A percentile compares a stretch with the other conserved stretches of the same genome.
phyloP scores from a whole-genome alignment of 1,284 basidiomycete species.

The Anthracocystis setariae region DNA sequence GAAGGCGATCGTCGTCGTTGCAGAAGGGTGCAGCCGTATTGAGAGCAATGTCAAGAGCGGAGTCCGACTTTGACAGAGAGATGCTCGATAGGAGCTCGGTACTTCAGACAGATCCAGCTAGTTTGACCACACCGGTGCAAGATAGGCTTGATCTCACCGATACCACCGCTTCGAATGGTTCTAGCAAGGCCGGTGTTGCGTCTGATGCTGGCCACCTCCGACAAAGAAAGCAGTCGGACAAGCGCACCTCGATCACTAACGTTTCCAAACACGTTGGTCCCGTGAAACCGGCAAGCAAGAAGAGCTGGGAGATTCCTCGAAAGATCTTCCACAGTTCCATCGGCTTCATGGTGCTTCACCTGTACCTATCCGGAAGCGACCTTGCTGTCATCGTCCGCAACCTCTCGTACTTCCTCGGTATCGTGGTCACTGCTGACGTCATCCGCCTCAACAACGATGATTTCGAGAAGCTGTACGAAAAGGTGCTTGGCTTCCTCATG shows the following conservation, averaged over 20 bases:
- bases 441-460: conserved; percentile 77
- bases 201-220: conserved; percentile 13
- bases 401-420: conserved; percentile 76
- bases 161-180: conserved; percentile 14
- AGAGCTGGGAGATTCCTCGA: conserved; percentile 80
- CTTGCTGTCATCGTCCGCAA: conserved; percentile 73
- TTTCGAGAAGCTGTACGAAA: conserved; percentile 83
- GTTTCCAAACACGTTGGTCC: conserved; percentile 15
- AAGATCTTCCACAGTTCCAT: conserved; percentile 91
- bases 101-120: conserved; percentile 19
- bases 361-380: conserved; percentile 72
- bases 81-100: conserved; percentile 23
- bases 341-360: conserved; percentile 83
- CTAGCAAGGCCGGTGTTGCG: neutral
- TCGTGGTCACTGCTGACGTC: conserved; percentile 81
- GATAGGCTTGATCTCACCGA: neutral
- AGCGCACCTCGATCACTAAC: conserved; percentile 14
- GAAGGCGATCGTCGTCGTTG: conserved; percentile 57
- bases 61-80: conserved; percentile 51
- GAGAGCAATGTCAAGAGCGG: conserved; percentile 59
- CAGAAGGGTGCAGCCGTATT: conserved; percentile 65
- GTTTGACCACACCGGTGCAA: conserved; percentile 22
- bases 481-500: conserved; percentile 86
- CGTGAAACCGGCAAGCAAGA: conserved; percentile 15
- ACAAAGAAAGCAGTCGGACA: conserved; percentile 23